phyloP scores from a whole-genome alignment of 2,329 filamentous ascomycete genomes.

The Myriosclerotinia scirpicola region DNA sequence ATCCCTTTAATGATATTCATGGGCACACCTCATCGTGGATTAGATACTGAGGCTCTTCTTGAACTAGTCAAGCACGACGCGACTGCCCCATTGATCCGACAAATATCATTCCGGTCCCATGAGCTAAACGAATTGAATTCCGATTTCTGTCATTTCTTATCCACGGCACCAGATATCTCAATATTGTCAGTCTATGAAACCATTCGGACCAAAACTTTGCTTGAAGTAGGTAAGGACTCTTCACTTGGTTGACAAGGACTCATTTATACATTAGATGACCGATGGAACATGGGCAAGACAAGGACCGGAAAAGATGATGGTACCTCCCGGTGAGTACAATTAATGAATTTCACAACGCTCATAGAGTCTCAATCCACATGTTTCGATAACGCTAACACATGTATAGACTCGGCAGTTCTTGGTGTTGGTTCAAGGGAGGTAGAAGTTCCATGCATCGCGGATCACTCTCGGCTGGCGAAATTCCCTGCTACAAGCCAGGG shows the following conservation, averaged over 20 bases:
- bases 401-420: conserved; percentile 19
- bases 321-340: conserved; percentile 14
- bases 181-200: conserved; percentile 33
- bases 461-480: conserved; percentile 21
- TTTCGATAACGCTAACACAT: neutral
- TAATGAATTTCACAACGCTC: neutral
- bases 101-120: conserved; percentile 30
- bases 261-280: conserved; percentile 1
- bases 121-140: conserved; percentile 28
- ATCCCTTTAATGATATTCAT: conserved; percentile 34
- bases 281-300: conserved; percentile 23
- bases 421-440: conserved; percentile 20
- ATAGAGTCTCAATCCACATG: neutral
- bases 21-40: conserved; percentile 35
- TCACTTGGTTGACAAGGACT: neutral
- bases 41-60: conserved; percentile 31
- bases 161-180: conserved; percentile 24
- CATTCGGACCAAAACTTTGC: conserved; percentile 28
- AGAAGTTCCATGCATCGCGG: conserved; percentile 21
- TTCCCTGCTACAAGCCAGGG: conserved; percentile 21
- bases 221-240: conserved; percentile 20
- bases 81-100: conserved; percentile 28
- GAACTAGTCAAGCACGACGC: conserved; percentile 31
- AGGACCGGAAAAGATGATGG: conserved; percentile 24
- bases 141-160: conserved; percentile 27